Conservation (phyloP, 345 rosid genomes). For the Rhodomyrtus tomentosa region DNA sequence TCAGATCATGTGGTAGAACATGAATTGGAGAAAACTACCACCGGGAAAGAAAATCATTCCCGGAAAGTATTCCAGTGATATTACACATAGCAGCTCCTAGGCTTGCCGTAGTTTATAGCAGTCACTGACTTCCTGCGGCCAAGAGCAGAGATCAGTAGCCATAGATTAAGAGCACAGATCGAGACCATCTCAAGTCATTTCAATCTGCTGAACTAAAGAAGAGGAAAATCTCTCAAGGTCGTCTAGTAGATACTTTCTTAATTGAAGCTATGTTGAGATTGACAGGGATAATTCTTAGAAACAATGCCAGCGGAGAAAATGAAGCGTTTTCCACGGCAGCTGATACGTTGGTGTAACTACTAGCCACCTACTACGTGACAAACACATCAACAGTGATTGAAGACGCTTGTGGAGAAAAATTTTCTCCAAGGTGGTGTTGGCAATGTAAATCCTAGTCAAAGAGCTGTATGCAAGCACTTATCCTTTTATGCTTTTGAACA, state of each 20-base stretch:
- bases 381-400: background rate
- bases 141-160: background rate
- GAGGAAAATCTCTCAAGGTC: background rate
- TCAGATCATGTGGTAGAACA: no score
- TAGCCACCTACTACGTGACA: background rate
- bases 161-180: background rate
- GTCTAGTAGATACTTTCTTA: background rate
- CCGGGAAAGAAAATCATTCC: background rate
- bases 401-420: background rate
- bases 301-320: background rate
- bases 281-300: background rate
- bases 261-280: background rate
- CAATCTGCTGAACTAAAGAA: background rate
- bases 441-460: background rate
- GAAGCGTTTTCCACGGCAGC: background rate
- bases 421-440: background rate
- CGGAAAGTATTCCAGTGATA: background rate
- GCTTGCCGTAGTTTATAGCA: background rate
- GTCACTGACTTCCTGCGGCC: background rate
- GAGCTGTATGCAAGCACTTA: background rate
- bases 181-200: background rate
- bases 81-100: background rate
- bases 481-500: background rate
- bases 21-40: no score
- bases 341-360: background rate